Conservation (phyloP, 768 basidiomycete genomes). For the Suillus alpinus region DNA sequence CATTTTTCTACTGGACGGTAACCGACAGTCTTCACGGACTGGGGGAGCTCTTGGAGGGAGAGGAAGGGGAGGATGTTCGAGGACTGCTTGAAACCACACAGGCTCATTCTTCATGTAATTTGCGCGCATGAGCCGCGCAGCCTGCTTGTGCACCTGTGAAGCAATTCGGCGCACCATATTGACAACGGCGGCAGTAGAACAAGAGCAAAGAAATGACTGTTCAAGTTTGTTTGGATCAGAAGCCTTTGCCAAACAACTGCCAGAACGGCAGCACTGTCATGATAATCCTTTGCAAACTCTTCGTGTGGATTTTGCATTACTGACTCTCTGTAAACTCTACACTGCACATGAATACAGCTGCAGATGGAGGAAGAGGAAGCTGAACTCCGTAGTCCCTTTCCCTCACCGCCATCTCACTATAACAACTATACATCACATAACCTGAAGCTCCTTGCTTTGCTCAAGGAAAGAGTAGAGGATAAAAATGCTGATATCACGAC, state of each 20-base stretch:
- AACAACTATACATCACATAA: constrained; percentile 74
- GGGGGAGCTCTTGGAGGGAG: constrained; percentile 76
- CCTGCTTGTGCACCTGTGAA: constrained; percentile 85
- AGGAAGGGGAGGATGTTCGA: constrained; percentile 84
- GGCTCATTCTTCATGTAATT: constrained; percentile 64
- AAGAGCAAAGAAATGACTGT: neutral
- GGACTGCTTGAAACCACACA: constrained; percentile 81
- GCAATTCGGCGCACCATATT: constrained; percentile 78
- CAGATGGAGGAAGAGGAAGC: constrained; percentile 60
- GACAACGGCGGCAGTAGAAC: neutral
- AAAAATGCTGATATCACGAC: constrained; percentile 32
- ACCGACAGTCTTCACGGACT: constrained; percentile 44
- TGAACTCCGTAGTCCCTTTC: constrained; percentile 84
- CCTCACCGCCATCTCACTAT: constrained; percentile 85
- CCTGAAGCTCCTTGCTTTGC: constrained; percentile 60
- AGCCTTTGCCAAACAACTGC: constrained; percentile 3
- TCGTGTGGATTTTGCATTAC: neutral
- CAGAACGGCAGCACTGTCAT: neutral
- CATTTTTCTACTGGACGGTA: constrained; percentile 22
- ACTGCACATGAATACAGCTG: constrained; percentile 16
- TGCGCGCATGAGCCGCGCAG: constrained; percentile 73
- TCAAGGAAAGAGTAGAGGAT: constrained; percentile 52
- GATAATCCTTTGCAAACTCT: neutral
- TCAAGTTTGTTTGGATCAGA: constrained; percentile 1
- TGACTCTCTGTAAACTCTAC: neutral